Evolutionary conservation across 768 basidiomycete species (phyloP).

Genomic region (Suillus ampliporus): DNA sequence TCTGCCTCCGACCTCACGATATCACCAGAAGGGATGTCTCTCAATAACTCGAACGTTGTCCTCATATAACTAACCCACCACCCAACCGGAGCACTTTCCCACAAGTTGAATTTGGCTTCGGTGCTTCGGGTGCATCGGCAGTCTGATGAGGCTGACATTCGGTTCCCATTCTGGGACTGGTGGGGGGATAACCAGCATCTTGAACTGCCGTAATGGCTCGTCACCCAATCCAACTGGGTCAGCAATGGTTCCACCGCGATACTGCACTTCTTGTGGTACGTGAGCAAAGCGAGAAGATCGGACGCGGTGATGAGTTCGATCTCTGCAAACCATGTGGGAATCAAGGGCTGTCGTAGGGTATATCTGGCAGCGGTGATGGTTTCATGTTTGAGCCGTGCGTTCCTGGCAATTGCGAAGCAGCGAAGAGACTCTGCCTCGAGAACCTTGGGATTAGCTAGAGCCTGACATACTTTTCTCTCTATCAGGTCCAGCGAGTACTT

Average conservation of each 20-base stretch:
- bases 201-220: background rate
- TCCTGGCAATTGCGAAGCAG: constrained; percentile 33
- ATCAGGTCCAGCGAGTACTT: constrained; percentile 49
- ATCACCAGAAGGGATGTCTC: constrained; percentile 6
- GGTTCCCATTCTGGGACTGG: too few relatives aligned
- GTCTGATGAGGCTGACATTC: too few relatives aligned
- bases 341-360: constrained; percentile 29
- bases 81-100: background rate
- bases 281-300: constrained; percentile 23
- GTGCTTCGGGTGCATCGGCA: background rate
- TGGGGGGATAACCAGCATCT: background rate
- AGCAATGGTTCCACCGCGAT: background rate
- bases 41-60: constrained; percentile 1
- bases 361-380: constrained; percentile 27
- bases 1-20: background rate
- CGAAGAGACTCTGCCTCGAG: constrained; percentile 25
- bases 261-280: constrained; percentile 15
- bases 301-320: constrained; percentile 26
- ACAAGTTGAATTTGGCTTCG: background rate
- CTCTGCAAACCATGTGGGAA: constrained; percentile 21
- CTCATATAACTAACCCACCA: constrained; percentile 21
- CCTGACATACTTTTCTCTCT: constrained; percentile 25
- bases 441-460: constrained; percentile 18
- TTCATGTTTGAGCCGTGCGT: constrained; percentile 25
- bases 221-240: constrained; percentile 7